Conservation (phyloP, 2,329 filamentous ascomycete genomes). For the Aureobasidium sp. region DNA sequence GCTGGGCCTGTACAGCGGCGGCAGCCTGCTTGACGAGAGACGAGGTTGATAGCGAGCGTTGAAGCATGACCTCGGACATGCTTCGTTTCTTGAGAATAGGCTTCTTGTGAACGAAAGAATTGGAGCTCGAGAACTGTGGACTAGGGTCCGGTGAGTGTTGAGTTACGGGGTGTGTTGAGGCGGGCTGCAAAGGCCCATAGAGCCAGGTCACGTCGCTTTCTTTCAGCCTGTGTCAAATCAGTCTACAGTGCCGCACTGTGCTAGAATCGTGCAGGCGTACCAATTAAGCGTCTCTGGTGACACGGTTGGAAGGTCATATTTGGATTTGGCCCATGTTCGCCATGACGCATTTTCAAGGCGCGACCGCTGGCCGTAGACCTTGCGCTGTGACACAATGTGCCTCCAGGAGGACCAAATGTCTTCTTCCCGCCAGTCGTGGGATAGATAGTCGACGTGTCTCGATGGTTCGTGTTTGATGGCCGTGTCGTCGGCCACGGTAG, state of each 20-base stretch:
- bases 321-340: slow-evolving; percentile 92
- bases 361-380: slow-evolving; percentile 70
- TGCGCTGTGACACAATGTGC: slow-evolving; percentile 74
- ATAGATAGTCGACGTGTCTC: slow-evolving; percentile 89
- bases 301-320: slow-evolving; percentile 77
- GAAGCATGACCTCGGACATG: slow-evolving; percentile 91
- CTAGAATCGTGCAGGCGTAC: slow-evolving; percentile 44
- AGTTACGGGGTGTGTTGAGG: slow-evolving; percentile 47
- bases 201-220: slow-evolving; percentile 97
- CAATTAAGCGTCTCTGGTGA: slow-evolving; percentile 90
- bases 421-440: slow-evolving; percentile 87
- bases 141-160: slow-evolving; percentile 42
- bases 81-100: slow-evolving; percentile 94
- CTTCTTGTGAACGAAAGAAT: slow-evolving; percentile 71
- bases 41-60: slow-evolving; percentile 77
- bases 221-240: slow-evolving; percentile 63
- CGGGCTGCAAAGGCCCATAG: slow-evolving; percentile 82
- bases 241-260: slow-evolving; percentile 13
- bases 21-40: slow-evolving; percentile 85
- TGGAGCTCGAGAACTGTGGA: slow-evolving; percentile 51
- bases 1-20: slow-evolving; percentile 75
- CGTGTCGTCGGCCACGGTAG: slow-evolving; percentile 70
- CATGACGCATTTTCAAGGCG: slow-evolving; percentile 92
- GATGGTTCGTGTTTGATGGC: slow-evolving; percentile 67
- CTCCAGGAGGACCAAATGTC: slow-evolving; percentile 98